Evolutionary conservation across 495 filamentous ascomycete genomes (phyloP), one percentile per base, ranked within the genome.

Genomic region (Tetracladium marchalianum): DNA sequence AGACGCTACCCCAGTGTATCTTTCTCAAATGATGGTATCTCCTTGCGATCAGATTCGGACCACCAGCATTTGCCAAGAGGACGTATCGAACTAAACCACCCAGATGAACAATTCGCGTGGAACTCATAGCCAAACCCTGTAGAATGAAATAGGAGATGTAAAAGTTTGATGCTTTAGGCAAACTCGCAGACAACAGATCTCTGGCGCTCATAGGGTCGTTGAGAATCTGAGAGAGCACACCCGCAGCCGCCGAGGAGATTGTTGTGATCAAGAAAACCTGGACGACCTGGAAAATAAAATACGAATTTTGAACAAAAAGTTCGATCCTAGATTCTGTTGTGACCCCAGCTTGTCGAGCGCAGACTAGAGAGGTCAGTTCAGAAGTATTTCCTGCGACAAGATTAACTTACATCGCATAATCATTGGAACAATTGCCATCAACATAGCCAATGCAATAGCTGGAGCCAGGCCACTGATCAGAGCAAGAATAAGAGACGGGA

Each of bases 81-180:
- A 78, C 78, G 62, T 85, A 82, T 24, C 95, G 44, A 53, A 87
- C 69, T 50, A 95, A 72, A 11, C 87, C 87, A 22, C 68, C 72
- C 12, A 93, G 74, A 56, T 90, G 85, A 15, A 90, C 71, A 34
- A 98, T 66, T 2, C 81, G 72, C 46, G 80, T 75, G 0, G 87
- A 69, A 44, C 84, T 84, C 56, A 94, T 80, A 15, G 83, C 82
- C 44, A 98, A 64, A 38, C 92, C 92, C 63, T 95, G 89, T n/a
- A 98, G 73, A 55, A 96, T 82, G 61, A 98, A 90, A 66, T 94
- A 98, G 0, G 85, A 84, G 35, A 97, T 84, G 66, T 94, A 98
- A 62, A 98, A 89, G 65, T 93, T 97, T 47, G 87, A 88, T 5
- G 90, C 77, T 45, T 71, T 79, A 10, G 92, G 92, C 11, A 97